phyloP scores from a whole-genome alignment of 2,329 filamentous ascomycete genomes.

The Alternaria gansuensis region DNA sequence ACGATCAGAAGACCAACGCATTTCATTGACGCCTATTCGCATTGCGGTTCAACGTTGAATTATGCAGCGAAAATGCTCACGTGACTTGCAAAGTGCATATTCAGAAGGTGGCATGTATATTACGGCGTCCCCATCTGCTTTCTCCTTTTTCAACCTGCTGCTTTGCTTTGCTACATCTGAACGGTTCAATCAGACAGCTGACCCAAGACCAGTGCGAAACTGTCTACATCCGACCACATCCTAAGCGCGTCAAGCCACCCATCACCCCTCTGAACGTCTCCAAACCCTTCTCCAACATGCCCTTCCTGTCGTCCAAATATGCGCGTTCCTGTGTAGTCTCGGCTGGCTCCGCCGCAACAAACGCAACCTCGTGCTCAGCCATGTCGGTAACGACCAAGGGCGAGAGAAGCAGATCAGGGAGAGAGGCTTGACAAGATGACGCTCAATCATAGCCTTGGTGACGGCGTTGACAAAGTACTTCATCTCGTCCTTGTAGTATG shows the following conservation, averaged over 20 bases:
- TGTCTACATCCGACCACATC: neutral
- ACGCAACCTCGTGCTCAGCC: constrained; percentile 47
- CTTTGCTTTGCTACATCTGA: neutral
- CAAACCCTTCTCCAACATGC: constrained; percentile 49
- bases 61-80: too few species aligned
- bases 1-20: neutral
- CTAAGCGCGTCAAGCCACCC: constrained; percentile 29
- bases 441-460: constrained; percentile 53
- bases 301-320: constrained; percentile 40
- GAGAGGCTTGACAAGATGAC: constrained; percentile 48
- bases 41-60: neutral
- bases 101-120: neutral
- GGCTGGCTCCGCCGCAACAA: constrained; percentile 48
- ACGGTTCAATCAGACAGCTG: neutral
- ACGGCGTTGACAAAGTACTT: constrained; percentile 51
- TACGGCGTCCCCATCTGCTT: neutral
- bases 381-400: constrained; percentile 43
- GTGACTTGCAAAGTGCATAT: neutral
- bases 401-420: constrained; percentile 43
- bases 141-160: neutral
- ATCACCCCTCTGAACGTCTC: constrained; percentile 45
- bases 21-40: neutral
- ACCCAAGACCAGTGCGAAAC: neutral
- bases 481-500: constrained; percentile 53
- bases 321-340: constrained; percentile 39